Percentiles rank a stretch among this genome's conserved stretches.
These are phyloP conservation scores for Pleomassaria siparia DNA, from an alignment of 2,329 filamentous ascomycete genomes.

Conservation along the genomic window DNA sequence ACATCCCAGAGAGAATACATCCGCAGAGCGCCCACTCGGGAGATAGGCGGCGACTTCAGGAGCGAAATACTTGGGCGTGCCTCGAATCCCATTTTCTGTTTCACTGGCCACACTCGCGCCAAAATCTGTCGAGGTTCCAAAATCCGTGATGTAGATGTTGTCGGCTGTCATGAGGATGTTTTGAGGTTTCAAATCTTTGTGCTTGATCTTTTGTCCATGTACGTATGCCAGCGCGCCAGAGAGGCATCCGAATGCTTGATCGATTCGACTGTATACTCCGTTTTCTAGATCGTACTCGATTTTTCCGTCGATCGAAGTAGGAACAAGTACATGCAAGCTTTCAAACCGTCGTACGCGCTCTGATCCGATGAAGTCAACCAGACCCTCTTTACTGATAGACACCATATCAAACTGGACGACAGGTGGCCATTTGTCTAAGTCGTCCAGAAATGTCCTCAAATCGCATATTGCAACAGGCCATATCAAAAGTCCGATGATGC, in stretches of 20 bases:
- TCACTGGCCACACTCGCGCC: not conserved
- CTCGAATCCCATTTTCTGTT: not conserved
- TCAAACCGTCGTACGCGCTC: not conserved
- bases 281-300: not conserved
- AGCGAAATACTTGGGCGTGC: not conserved
- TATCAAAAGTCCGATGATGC: not conserved
- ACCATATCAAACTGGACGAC: not conserved
- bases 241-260: not conserved
- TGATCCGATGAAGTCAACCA: not conserved
- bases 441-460: not conserved
- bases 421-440: not conserved
- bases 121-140: not conserved
- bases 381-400: too few relatives aligned
- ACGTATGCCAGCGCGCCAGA: not conserved
- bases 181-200: not conserved
- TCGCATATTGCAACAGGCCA: conserved; percentile 6
- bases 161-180: not conserved
- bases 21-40: not conserved
- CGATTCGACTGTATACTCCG: not conserved
- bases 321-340: not conserved
- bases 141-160: not conserved
- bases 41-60: not conserved
- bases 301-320: too few relatives aligned
- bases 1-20: conserved; percentile 3
- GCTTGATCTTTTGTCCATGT: conserved; percentile 4